A percentile compares a stretch with the other conserved stretches of the same genome.
Conservation (phyloP, 805 yeast genomes). For the Schwanniomyces pseudopolymorphus region DNA sequence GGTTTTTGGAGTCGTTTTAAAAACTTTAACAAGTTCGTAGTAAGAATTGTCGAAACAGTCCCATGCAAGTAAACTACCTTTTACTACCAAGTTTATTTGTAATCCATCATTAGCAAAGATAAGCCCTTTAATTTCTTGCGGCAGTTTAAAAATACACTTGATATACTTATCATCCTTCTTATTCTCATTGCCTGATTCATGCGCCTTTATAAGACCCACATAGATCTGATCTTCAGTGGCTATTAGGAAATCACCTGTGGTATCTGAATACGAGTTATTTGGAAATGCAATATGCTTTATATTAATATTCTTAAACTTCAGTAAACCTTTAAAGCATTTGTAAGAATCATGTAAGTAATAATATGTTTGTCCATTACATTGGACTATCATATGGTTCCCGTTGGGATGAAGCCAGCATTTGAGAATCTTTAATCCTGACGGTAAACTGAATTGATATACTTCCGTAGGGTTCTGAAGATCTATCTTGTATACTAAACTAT, state of each 20-base stretch:
- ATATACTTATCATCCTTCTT: constrained; percentile 38
- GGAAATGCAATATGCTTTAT: constrained; percentile 26
- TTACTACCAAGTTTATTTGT: constrained; percentile 22
- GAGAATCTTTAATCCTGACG: constrained; percentile 19
- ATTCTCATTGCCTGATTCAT: constrained; percentile 22
- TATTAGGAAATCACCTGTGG: constrained; percentile 31
- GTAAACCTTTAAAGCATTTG: constrained; percentile 30
- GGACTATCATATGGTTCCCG: constrained; percentile 34
- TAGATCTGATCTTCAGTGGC: constrained; percentile 32
- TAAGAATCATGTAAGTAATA: constrained; percentile 33
- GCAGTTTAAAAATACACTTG: constrained; percentile 23
- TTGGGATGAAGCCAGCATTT: constrained; percentile 38
- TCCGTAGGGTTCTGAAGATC: constrained; percentile 37
- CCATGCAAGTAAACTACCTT: constrained; percentile 25
- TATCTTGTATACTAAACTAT: constrained; percentile 23
- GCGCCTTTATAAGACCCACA: constrained; percentile 26
- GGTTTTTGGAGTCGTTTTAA: constrained; percentile 19
- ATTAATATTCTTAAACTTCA: constrained; percentile 29
- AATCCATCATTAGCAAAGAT: constrained; percentile 16
- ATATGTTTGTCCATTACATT: constrained; percentile 20
- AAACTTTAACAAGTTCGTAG: constrained; percentile 27
- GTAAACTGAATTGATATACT: constrained; percentile 22
- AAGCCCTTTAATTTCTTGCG: constrained; percentile 1
- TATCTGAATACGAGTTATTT: constrained; percentile 1
- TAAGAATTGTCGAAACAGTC: constrained; percentile 30